phyloP scores from a whole-genome alignment of 2,329 filamentous ascomycete genomes.

The Dactylellina haptotyla region DNA sequence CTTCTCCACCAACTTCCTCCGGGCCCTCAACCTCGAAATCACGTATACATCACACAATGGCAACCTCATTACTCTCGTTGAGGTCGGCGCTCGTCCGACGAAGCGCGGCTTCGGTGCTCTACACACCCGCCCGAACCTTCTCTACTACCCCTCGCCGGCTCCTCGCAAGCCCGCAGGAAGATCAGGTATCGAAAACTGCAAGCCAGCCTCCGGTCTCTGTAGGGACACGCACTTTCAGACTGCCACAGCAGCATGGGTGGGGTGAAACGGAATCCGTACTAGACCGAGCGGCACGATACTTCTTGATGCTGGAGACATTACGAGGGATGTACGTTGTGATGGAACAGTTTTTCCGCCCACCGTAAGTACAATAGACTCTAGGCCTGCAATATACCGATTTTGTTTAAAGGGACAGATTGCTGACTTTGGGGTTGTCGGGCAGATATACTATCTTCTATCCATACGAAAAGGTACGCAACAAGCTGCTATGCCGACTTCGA shows the following conservation, averaged over 20 bases:
- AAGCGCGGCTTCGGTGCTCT: slow-evolving; percentile 59
- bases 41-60: slow-evolving; percentile 60
- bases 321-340: slow-evolving; percentile 97
- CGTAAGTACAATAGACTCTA: slow-evolving; percentile 80
- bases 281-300: slow-evolving; percentile 90
- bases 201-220: slow-evolving; percentile 75
- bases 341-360: slow-evolving; percentile 97
- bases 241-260: slow-evolving; percentile 70
- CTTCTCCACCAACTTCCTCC: neutral
- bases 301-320: slow-evolving; percentile 93
- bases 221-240: slow-evolving; percentile 81
- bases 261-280: slow-evolving; percentile 81
- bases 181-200: slow-evolving; percentile 56
- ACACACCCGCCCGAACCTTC: slow-evolving; percentile 69
- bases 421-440: slow-evolving; percentile 19
- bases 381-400: neutral
- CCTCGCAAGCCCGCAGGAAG: slow-evolving; percentile 59
- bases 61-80: slow-evolving; percentile 63
- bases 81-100: slow-evolving; percentile 61
- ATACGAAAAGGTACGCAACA: slow-evolving; percentile 81
- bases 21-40: neutral
- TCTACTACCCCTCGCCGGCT: slow-evolving; percentile 70
- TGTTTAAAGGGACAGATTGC: neutral
- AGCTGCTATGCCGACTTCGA: neutral
- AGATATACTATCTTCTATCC: slow-evolving; percentile 99